Evolutionary conservation across 2,329 filamentous ascomycete genomes (phyloP).

Genomic region (Colletotrichum eleusines): DNA sequence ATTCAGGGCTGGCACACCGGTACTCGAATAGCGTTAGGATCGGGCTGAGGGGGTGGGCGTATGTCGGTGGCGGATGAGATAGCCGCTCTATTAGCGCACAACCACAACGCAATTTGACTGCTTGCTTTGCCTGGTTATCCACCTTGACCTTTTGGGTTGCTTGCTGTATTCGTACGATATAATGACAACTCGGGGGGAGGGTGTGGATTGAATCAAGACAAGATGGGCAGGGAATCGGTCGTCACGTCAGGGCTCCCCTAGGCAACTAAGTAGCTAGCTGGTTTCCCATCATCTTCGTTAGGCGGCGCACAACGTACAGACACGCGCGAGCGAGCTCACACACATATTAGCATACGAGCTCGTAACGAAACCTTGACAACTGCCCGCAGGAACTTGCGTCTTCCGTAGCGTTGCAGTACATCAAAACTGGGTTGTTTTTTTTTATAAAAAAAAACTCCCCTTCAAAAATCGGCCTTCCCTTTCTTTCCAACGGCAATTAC

Average conservation of each 20-base stretch:
- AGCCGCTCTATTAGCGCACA: constrained; percentile 40
- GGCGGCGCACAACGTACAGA: constrained; percentile 5
- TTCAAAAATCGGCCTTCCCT: too few species aligned
- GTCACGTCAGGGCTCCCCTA: constrained; percentile 4
- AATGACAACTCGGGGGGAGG: constrained; percentile 10
- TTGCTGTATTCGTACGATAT: constrained; percentile 16
- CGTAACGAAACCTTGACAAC: constrained; percentile 24
- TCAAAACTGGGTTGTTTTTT: not conserved
- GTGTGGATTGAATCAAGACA: constrained; percentile 28
- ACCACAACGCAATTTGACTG: constrained; percentile 27
- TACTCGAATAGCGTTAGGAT: constrained; percentile 33
- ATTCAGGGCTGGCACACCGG: constrained; percentile 24
- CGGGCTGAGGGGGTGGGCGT: constrained; percentile 38
- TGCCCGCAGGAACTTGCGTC: constrained; percentile 10
- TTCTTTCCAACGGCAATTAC: constrained; percentile 6
- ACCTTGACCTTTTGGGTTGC: constrained; percentile 32
- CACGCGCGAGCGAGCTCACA: not conserved
- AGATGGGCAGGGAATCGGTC: constrained; percentile 16
- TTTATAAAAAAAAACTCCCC: too few species aligned
- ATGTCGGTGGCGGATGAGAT: constrained; percentile 39
- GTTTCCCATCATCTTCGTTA: constrained; percentile 10
- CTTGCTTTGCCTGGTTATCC: constrained; percentile 21
- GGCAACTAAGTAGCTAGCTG: too few species aligned
- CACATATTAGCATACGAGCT: constrained; percentile 22
- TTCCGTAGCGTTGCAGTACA: constrained; percentile 15